A percentile compares a stretch with the other conserved stretches of the same genome.
These are phyloP conservation scores for Orbilia quercus DNA, from an alignment of 2,329 filamentous ascomycete species.

Conservation along the genomic window DNA sequence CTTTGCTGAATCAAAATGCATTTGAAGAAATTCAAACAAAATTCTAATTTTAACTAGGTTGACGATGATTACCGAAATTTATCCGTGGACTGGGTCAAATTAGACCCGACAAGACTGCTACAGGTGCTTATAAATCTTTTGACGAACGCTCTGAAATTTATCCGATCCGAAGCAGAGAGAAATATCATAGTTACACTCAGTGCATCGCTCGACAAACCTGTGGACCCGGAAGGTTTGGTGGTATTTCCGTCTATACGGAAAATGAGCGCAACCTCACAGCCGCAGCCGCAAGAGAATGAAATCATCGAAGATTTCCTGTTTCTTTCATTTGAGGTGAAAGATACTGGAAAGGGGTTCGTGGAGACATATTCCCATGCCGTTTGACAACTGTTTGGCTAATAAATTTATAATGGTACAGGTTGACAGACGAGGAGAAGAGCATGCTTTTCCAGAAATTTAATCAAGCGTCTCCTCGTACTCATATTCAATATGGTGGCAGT, in stretches of 20 bases:
- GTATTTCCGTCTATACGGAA: constrained; percentile 43
- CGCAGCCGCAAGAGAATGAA: neutral
- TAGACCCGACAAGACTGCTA: constrained; percentile 37
- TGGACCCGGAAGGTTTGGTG: constrained; percentile 35
- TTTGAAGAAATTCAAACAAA: neutral
- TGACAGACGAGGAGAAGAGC: constrained; percentile 56
- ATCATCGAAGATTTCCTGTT: constrained; percentile 69
- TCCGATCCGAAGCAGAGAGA: constrained; percentile 66
- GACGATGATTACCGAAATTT: constrained; percentile 54
- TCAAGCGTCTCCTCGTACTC: constrained; percentile 66
- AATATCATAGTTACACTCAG: constrained; percentile 34
- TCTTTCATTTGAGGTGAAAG: constrained; percentile 78
- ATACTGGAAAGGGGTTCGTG: constrained; percentile 75
- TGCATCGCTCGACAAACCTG: constrained; percentile 26
- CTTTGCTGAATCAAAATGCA: neutral
- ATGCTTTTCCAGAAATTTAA: constrained; percentile 59
- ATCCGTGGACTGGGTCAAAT: constrained; percentile 32
- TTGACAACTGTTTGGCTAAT: too few relatives aligned
- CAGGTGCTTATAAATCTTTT: constrained; percentile 46
- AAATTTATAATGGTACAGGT: constrained; percentile 52
- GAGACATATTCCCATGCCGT: too few relatives aligned
- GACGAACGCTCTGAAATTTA: constrained; percentile 74
- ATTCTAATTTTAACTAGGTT: constrained; percentile 10
- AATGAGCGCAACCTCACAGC: constrained; percentile 62
- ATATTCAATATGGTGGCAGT: constrained; percentile 78